phyloP scores from a whole-genome alignment of 2,329 filamentous ascomycete species.

The Nemania bipapillata region DNA sequence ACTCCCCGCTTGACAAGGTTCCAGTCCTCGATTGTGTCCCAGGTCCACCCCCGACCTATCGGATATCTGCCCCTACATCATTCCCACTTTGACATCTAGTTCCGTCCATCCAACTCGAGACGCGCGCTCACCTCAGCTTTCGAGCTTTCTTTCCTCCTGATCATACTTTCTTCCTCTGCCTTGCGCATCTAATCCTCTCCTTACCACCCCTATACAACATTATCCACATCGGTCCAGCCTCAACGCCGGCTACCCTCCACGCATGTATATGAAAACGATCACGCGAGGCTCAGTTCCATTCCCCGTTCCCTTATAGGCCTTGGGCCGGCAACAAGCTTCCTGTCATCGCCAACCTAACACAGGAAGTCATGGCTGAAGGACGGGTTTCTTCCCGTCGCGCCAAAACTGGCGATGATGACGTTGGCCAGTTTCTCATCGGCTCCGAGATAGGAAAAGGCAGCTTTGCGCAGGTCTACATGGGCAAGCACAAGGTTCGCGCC shows the following conservation, averaged over 20 bases:
- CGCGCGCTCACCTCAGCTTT: slow-evolving; percentile 46
- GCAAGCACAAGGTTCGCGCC: slow-evolving; percentile 78
- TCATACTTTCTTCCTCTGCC: slow-evolving; percentile 42
- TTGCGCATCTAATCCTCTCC: slow-evolving; percentile 38
- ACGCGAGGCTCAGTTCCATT: slow-evolving; percentile 44
- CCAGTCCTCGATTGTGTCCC: slow-evolving; percentile 45
- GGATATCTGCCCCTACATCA: slow-evolving; percentile 51
- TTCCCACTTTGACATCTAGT: slow-evolving; percentile 47
- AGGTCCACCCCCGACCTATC: slow-evolving; percentile 48
- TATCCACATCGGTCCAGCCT: slow-evolving; percentile 36
- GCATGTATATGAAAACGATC: slow-evolving; percentile 50
- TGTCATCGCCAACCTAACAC: slow-evolving; percentile 50
- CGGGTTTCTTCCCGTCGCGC: slow-evolving; percentile 51
- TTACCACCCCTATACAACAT: slow-evolving; percentile 23
- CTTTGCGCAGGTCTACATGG: slow-evolving; percentile 94
- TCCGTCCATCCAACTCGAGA: slow-evolving; percentile 44
- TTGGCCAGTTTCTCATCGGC: slow-evolving; percentile 84
- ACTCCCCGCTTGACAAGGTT: slow-evolving; percentile 46
- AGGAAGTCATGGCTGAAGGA: slow-evolving; percentile 52
- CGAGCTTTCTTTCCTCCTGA: slow-evolving; percentile 43
- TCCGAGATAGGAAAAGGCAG: slow-evolving; percentile 96
- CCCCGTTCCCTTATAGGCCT: slow-evolving; percentile 50
- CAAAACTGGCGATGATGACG: slow-evolving; percentile 54
- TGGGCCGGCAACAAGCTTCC: slow-evolving; percentile 50
- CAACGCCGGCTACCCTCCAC: slow-evolving; percentile 37